These are phyloP conservation scores for Tricladium varicosporioides DNA, from an alignment of 2,329 filamentous ascomycete species.

Conservation along the genomic window DNA sequence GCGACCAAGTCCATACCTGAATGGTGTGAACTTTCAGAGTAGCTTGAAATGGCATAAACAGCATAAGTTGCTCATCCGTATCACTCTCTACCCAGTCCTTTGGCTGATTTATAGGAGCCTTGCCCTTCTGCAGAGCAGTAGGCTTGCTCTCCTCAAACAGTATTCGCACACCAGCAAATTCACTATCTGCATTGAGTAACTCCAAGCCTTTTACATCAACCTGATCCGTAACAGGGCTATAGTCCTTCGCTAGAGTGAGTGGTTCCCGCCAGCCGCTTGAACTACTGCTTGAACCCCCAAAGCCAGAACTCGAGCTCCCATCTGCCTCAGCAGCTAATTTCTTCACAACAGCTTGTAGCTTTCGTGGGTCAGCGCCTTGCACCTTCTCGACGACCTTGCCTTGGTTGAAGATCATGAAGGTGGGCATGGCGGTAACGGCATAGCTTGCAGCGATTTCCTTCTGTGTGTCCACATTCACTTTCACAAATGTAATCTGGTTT, in stretches of 20 bases:
- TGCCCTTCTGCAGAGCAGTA: constrained; percentile 57
- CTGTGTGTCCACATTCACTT: constrained; percentile 80
- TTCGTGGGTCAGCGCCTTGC: constrained; percentile 69
- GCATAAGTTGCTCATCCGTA: constrained; percentile 93
- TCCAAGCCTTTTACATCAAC: constrained; percentile 80
- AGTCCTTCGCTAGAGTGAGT: constrained; percentile 72
- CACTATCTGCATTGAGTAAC: constrained; percentile 80
- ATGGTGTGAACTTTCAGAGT: constrained; percentile 86
- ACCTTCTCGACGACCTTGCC: constrained; percentile 67
- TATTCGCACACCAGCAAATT: constrained; percentile 68
- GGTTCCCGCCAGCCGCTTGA: constrained; percentile 56
- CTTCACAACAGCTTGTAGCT: constrained; percentile 68
- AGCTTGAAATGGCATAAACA: constrained; percentile 86
- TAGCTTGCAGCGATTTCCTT: constrained; percentile 72
- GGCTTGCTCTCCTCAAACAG: constrained; percentile 73
- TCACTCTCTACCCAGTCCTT: constrained; percentile 95
- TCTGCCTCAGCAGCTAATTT: constrained; percentile 67
- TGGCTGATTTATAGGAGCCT: constrained; percentile 43
- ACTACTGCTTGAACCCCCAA: constrained; percentile 37
- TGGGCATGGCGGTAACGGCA: constrained; percentile 73
- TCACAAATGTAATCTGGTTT: constrained; percentile 76
- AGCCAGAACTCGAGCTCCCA: constrained; percentile 34
- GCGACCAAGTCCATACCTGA: too few relatives aligned
- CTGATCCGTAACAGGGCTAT: constrained; percentile 78
- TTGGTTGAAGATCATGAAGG: constrained; percentile 85